phyloP scores from a whole-genome alignment of 2,329 filamentous ascomycete species.

The Sporothrix mexicana region DNA sequence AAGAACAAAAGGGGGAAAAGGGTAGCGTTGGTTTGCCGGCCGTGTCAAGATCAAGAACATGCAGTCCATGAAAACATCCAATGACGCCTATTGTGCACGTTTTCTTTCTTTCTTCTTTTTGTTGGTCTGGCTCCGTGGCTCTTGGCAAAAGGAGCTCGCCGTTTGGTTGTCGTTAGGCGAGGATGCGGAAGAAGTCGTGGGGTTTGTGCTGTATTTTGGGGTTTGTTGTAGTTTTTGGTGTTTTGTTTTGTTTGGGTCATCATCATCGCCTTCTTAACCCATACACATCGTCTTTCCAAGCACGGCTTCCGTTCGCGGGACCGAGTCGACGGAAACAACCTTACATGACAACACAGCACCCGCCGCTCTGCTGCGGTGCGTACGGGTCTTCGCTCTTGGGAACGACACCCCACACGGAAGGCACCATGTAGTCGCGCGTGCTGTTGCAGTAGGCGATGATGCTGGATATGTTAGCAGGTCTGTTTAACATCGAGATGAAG shows the following conservation, averaged over 20 bases:
- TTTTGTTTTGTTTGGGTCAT: conserved; percentile 13
- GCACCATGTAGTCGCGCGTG: conserved; percentile 98
- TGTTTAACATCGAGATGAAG: too few relatives aligned
- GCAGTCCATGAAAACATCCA: neutral
- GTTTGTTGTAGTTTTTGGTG: conserved; percentile 20
- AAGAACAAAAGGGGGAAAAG: neutral
- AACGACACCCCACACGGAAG: conserved; percentile 92
- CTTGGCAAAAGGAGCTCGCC: conserved; percentile 4
- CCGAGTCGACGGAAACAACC: neutral
- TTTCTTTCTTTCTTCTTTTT: neutral
- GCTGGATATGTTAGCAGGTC: too few relatives aligned
- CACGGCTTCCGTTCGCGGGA: neutral
- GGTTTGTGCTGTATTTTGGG: conserved; percentile 18
- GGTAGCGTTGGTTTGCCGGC: conserved; percentile 10
- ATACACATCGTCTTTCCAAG: conserved; percentile 8
- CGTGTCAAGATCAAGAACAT: neutral
- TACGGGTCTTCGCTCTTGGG: conserved; percentile 98
- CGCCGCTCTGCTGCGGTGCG: conserved; percentile 87
- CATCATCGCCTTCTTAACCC: conserved; percentile 27
- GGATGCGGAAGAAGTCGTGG: conserved; percentile 28
- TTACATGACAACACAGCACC: conserved; percentile 96
- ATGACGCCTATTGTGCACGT: conserved; percentile 6
- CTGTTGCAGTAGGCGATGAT: conserved; percentile 98
- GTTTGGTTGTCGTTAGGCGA: neutral
- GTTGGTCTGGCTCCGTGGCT: neutral